phyloP scores from a whole-genome alignment of 2,329 filamentous ascomycete species.

The Ophiostoma ulmi region DNA sequence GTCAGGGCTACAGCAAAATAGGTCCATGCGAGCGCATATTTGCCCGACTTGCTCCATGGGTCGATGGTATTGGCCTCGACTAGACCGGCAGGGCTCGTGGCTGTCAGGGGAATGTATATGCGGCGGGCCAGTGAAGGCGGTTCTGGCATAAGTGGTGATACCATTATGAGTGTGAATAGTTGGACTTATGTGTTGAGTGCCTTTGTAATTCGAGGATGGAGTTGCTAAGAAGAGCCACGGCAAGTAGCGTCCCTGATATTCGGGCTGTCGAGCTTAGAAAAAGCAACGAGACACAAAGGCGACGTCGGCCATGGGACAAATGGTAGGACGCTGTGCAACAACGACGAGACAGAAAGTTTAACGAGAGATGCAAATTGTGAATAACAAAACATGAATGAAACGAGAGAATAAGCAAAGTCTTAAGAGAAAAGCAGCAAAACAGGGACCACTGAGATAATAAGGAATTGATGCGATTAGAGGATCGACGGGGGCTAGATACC shows the following conservation, averaged over 20 bases:
- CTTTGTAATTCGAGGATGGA: not conserved
- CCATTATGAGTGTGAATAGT: not conserved
- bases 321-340: not conserved
- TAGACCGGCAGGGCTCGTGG: slow-evolving; percentile 56
- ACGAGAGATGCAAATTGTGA: not conserved
- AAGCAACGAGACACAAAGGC: slow-evolving; percentile 6
- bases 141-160: slow-evolving; percentile 6
- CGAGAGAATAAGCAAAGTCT: not conserved
- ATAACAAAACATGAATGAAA: not conserved
- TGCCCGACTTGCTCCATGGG: slow-evolving; percentile 74
- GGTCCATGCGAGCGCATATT: slow-evolving; percentile 83
- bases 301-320: slow-evolving; percentile 7
- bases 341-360: not conserved
- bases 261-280: not conserved
- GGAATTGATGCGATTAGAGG: slow-evolving; percentile 1
- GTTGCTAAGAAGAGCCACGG: not conserved
- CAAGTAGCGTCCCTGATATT: not conserved
- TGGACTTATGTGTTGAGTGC: not conserved
- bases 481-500: slow-evolving; percentile 5
- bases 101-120: slow-evolving; percentile 55
- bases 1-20: slow-evolving; percentile 77
- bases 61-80: slow-evolving; percentile 63
- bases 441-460: not conserved
- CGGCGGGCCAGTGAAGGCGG: slow-evolving; percentile 46
- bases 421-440: not conserved